phyloP scores from a whole-genome alignment of 306 rosid species.

The Vigna hirtella region DNA sequence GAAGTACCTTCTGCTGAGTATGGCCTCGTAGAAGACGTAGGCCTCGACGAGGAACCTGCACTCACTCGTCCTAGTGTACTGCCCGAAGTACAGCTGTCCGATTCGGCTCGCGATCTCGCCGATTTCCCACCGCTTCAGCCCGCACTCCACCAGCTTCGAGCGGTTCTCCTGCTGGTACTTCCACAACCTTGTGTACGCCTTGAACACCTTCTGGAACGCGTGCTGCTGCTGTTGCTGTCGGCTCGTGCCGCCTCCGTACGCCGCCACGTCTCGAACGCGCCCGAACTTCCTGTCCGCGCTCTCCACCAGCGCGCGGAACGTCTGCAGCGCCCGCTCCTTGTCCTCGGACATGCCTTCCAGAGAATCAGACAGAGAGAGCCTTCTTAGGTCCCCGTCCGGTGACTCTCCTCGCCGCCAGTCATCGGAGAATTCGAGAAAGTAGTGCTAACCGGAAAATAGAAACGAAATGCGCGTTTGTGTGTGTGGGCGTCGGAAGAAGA shows the following conservation, averaged over 20 bases:
- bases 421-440: constrained; percentile 54
- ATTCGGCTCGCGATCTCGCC: constrained; percentile 99
- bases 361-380: neutral
- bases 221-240: constrained; percentile 68
- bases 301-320: constrained; percentile 91
- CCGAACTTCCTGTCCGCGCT: constrained; percentile 93
- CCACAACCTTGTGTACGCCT: constrained; percentile 89
- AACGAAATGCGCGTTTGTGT: constrained; percentile 9
- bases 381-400: constrained; percentile 48
- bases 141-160: constrained; percentile 70
- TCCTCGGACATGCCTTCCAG: constrained; percentile 65
- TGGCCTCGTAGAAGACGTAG: constrained; percentile 92
- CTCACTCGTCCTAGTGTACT: constrained; percentile 94
- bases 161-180: constrained; percentile 92
- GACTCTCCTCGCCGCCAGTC: constrained; percentile 51
- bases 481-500: constrained; percentile 30
- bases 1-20: constrained; percentile 85
- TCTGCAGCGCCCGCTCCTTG: constrained; percentile 54
- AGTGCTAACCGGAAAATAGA: constrained; percentile 29
- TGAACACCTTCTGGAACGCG: constrained; percentile 90
- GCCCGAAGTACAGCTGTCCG: constrained; percentile 95
- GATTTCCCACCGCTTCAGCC: constrained; percentile 96
- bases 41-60: constrained; percentile 87
- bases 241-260: constrained; percentile 75
- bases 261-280: constrained; percentile 89